These are phyloP conservation scores for Aquilaria sinensis DNA, from an alignment of 345 rosid species.

Conservation along the genomic window DNA sequence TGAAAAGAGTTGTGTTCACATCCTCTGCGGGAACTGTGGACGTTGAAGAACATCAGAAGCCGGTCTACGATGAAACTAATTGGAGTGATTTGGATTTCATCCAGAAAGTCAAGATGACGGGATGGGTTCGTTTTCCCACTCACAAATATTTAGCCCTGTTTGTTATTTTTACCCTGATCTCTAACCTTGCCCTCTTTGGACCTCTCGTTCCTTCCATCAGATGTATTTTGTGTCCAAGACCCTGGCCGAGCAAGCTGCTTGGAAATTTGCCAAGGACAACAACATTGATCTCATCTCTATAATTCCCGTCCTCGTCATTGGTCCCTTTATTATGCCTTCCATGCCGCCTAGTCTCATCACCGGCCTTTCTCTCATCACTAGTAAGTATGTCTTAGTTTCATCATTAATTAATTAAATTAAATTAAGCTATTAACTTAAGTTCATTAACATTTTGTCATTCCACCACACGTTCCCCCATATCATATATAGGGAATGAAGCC, in stretches of 20 bases:
- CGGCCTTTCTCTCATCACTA: constrained; percentile 67
- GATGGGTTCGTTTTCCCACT: constrained; percentile 53
- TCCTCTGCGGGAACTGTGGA: constrained; percentile 91
- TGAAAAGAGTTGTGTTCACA: constrained; percentile 62
- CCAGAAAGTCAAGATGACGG: constrained; percentile 65
- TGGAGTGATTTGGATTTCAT: constrained; percentile 84
- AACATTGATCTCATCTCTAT: constrained; percentile 66
- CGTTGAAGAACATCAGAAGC: constrained; percentile 46
- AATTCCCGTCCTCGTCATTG: constrained; percentile 78
- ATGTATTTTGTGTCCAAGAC: constrained; percentile 89
- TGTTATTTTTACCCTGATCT: no score
- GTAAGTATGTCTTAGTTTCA: constrained; percentile 13
- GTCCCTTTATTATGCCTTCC: constrained; percentile 70
- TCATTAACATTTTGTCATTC: no score
- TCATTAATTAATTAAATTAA: not conserved
- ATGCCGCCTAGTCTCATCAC: constrained; percentile 94
- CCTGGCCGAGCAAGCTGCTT: constrained; percentile 83
- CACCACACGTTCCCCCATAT: not conserved
- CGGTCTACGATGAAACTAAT: constrained; percentile 51
- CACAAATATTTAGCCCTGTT: not conserved
- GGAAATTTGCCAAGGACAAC: constrained; percentile 68
- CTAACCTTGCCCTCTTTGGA: not conserved
- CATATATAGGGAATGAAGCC: constrained; percentile 57
- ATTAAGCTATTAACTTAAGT: not conserved
- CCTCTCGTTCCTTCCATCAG: constrained; percentile 20